phyloP scores from a whole-genome alignment of 2,329 filamentous ascomycete genomes.

The Ophiocordyceps australis region DNA sequence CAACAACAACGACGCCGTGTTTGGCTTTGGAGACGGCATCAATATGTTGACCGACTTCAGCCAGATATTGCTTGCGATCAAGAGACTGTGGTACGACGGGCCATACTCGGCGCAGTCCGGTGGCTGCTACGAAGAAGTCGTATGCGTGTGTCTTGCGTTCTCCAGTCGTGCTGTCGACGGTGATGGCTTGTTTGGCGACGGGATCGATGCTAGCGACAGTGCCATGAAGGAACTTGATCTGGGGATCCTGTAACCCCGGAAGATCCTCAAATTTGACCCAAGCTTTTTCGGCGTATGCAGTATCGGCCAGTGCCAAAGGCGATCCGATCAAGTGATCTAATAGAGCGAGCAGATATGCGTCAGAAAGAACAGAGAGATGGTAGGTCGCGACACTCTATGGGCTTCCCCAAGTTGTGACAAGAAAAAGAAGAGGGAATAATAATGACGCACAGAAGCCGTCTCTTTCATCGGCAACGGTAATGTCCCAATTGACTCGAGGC shows the following conservation, averaged over 20 bases:
- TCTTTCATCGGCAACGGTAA: conserved; percentile 62
- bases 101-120: conserved; percentile 51
- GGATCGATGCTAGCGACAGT: conserved; percentile 42
- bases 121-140: conserved; percentile 58
- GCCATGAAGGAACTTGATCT: conserved; percentile 48
- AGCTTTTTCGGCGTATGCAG: conserved; percentile 42
- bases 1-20: conserved; percentile 52
- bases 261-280: conserved; percentile 56
- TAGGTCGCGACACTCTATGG: too few relatives aligned
- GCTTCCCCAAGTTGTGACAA: too few relatives aligned
- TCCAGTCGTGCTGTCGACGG: conserved; percentile 28
- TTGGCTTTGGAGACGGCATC: conserved; percentile 28
- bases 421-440: too few relatives aligned
- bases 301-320: conserved; percentile 50
- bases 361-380: conserved; percentile 16
- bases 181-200: conserved; percentile 36
- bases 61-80: conserved; percentile 41
- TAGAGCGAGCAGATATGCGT: neutral
- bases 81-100: conserved; percentile 55
- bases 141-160: conserved; percentile 30
- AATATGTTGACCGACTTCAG: conserved; percentile 43
- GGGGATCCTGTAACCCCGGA: conserved; percentile 42
- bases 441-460: conserved; percentile 74
- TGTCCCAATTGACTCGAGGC: conserved; percentile 38
- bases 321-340: conserved; percentile 60